Evolutionary conservation across 208 protist genomes (phyloP).

Genomic region (Wallacemonas sp.): DNA sequence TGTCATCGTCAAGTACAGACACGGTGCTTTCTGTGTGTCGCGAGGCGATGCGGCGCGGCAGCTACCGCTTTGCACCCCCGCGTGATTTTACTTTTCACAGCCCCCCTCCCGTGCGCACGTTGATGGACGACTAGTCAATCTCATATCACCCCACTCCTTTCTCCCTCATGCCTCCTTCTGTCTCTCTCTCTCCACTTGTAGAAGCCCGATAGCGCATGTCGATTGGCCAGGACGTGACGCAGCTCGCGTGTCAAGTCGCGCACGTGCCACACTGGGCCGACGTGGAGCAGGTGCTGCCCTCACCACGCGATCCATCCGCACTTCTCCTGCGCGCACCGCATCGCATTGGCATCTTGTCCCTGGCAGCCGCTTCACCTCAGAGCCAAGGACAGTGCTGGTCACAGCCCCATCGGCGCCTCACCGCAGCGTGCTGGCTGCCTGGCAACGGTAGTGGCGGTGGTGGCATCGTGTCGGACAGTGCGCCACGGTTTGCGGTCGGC

Average conservation of each 20-base stretch:
- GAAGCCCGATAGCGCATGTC: neutral
- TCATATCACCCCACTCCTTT: no score
- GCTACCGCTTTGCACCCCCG: no score
- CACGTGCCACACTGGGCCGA: slow-evolving; percentile 13
- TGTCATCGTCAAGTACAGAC: no score
- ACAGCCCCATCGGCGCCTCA: slow-evolving; percentile 37
- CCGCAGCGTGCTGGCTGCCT: slow-evolving; percentile 34
- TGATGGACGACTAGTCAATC: no score
- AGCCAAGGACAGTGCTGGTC: neutral
- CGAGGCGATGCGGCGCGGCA: no score
- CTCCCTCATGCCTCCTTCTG: no score
- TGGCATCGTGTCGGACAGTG: neutral
- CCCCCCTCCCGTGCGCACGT: no score
- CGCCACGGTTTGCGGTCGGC: slow-evolving; percentile 4
- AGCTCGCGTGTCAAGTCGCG: neutral
- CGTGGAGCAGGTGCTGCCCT: slow-evolving; percentile 21
- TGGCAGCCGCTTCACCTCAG: neutral
- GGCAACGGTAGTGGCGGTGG: neutral
- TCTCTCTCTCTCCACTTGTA: no score
- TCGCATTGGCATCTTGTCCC: slow-evolving; percentile 22
- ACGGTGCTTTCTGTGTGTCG: no score
- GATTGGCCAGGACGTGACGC: slow-evolving; percentile 2
- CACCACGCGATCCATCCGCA: slow-evolving; percentile 16
- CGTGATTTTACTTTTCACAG: no score
- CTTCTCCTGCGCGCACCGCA: slow-evolving; percentile 27